Evolutionary conservation across 805 yeast genomes (phyloP).

Genomic region (Cyberlindnera amylophila): DNA sequence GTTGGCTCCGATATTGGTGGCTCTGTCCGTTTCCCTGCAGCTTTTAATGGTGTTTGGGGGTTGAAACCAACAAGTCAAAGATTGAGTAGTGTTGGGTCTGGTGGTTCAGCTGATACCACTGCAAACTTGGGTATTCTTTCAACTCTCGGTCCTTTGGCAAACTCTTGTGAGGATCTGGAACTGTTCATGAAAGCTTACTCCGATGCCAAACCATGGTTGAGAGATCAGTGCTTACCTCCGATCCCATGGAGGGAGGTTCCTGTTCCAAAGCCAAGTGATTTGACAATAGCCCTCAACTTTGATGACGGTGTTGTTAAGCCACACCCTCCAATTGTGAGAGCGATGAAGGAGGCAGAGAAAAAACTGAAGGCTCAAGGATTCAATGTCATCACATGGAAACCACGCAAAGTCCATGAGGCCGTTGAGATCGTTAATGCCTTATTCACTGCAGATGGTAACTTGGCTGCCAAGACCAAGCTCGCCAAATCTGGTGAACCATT

Average conservation of each 20-base stretch:
- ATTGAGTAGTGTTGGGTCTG: slow-evolving; percentile 34
- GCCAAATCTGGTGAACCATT: slow-evolving; percentile 68
- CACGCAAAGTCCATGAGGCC: slow-evolving; percentile 55
- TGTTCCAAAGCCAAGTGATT: slow-evolving; percentile 33
- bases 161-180: slow-evolving; percentile 60
- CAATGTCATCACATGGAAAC: slow-evolving; percentile 50
- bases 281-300: slow-evolving; percentile 58
- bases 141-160: slow-evolving; percentile 67
- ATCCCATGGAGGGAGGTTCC: slow-evolving; percentile 38
- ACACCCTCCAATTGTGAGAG: slow-evolving; percentile 61
- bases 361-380: slow-evolving; percentile 58
- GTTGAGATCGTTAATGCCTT: slow-evolving; percentile 51
- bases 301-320: slow-evolving; percentile 66
- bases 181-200: slow-evolving; percentile 55
- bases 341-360: slow-evolving; percentile 46
- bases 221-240: slow-evolving; percentile 27
- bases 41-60: slow-evolving; percentile 56
- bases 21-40: slow-evolving; percentile 63
- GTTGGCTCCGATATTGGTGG: slow-evolving; percentile 72
- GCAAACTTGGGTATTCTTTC: slow-evolving; percentile 54
- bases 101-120: slow-evolving; percentile 12
- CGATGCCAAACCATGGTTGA: slow-evolving; percentile 49
- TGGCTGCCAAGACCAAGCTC: slow-evolving; percentile 47
- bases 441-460: slow-evolving; percentile 68
- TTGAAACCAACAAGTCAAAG: slow-evolving; percentile 58